Conservation (phyloP, 202 grass and related monocot species). For the Digitaria exilis region DNA sequence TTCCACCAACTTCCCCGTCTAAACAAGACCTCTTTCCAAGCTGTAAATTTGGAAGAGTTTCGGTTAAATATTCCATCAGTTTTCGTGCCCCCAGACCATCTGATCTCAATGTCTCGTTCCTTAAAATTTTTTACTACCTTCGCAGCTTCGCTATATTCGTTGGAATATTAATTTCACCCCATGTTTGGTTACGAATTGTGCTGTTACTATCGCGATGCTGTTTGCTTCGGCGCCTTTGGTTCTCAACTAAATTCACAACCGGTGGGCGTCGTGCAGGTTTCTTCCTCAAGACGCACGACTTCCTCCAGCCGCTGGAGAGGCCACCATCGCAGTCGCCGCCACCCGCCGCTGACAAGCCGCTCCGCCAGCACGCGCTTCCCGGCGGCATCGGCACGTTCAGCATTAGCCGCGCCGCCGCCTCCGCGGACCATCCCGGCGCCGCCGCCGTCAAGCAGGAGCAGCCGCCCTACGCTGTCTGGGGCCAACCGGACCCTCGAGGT, state of each 20-base stretch:
- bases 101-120: background rate
- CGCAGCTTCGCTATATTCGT: background rate
- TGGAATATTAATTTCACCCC: background rate
- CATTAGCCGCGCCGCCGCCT: conserved; percentile 46
- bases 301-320: conserved; percentile 55
- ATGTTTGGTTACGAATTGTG: background rate
- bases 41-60: background rate
- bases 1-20: too few relatives aligned
- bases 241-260: background rate
- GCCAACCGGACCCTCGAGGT: conserved; percentile 55
- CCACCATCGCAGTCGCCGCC: conserved; percentile 20
- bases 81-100: background rate
- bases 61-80: background rate
- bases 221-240: background rate
- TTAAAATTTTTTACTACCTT: background rate
- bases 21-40: too few relatives aligned
- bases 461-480: conserved; percentile 49
- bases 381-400: conserved; percentile 62
- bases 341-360: conserved; percentile 16
- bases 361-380: conserved; percentile 52
- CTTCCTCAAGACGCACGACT: conserved; percentile 77
- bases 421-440: background rate
- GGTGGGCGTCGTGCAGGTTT: conserved; percentile 38
- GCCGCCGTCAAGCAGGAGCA: conserved; percentile 39
- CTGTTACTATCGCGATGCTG: background rate